A percentile compares a stretch with the other conserved stretches of the same genome.
These are phyloP conservation scores for Gomphus bonarii DNA, from an alignment of 1,284 basidiomycete genomes.

Conservation along the genomic window DNA sequence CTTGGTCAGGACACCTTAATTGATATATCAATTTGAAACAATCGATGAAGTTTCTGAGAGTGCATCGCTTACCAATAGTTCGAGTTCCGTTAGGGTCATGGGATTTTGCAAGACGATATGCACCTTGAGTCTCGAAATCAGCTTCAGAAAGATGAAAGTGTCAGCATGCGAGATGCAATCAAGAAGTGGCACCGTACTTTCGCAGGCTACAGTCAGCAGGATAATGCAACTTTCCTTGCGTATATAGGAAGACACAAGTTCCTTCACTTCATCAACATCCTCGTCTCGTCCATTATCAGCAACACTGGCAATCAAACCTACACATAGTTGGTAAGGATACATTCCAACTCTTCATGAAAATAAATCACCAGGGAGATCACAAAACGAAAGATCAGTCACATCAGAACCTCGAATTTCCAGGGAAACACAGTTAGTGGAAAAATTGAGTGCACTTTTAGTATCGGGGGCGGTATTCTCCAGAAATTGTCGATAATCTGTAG, in stretches of 20 bases:
- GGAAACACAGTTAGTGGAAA: constrained; percentile 56
- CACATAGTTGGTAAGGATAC: background rate
- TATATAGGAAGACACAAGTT: constrained; percentile 50
- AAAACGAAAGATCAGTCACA: constrained; percentile 63
- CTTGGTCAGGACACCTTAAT: constrained; percentile 74
- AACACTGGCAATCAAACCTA: constrained; percentile 57
- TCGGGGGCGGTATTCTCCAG: constrained; percentile 27
- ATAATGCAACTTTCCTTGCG: constrained; percentile 56
- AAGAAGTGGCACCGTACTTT: constrained; percentile 36
- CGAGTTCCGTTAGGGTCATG: constrained; percentile 50
- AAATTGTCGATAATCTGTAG: constrained; percentile 25
- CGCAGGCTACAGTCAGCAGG: constrained; percentile 59
- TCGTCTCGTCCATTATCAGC: constrained; percentile 35
- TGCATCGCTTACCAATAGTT: constrained; percentile 48
- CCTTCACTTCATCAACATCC: constrained; percentile 58
- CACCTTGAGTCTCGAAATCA: constrained; percentile 67
- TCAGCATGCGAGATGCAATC: background rate
- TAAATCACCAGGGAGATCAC: constrained; percentile 51
- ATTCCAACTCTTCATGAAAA: background rate
- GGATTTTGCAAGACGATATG: constrained; percentile 43
- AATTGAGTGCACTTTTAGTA: constrained; percentile 26
- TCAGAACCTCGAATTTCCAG: constrained; percentile 57
- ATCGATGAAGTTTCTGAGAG: background rate
- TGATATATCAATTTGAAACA: background rate
- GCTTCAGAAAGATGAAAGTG: constrained; percentile 28